Base-by-base conservation (phyloP, 495 filamentous ascomycete species). In the Viridothelium virens region DNA sequence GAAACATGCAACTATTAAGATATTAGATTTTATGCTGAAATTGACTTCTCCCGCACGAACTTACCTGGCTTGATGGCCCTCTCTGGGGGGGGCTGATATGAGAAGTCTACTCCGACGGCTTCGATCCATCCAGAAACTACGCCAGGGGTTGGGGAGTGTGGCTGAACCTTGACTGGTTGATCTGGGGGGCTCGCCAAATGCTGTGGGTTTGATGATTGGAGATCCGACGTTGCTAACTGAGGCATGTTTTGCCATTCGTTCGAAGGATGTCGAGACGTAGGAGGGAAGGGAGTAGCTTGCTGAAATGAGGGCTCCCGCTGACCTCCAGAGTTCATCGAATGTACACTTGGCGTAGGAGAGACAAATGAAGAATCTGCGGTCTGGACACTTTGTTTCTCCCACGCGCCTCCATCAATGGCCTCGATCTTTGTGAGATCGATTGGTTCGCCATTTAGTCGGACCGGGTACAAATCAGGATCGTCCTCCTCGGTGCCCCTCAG, bases 401-500 rank as follows among this genome's bases (percentile, higher is more conserved):
- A 85, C 77, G 83, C 84, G 10, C 80, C 77, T 37, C 74, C 81
- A 56, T 87, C 84, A n/a, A 64, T 74, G 10, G 80, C 66, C 33
- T 87, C 85, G 16, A 84, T 79, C 65, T 82, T 85, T 31, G 80
- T 78, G 9, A 87, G 75, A 59, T 87, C 84, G 3, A 81, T 77
- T 7, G 85, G 79, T 61, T 91, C 89, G 11, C 90, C 89, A 1
- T 85, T 79, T 3, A 97, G 79, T 53, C 81, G 79, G 38, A 97
- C 92, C 0, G 94, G 94, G 71, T 89, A 88, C 16, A 88, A 74
- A 76, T 97, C 95, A 2, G 92, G 91, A 71, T 98, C 94, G 72
- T 98, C 94, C 14, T 84, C 76, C 33, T 91, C 90, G 2, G 89
- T 87, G 62, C 92, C 95, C 48, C 86, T 85, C 16, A 98, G 84